These are phyloP conservation scores for Mycena kentingensis DNA, from an alignment of 768 basidiomycete species.

Conservation along the genomic window DNA sequence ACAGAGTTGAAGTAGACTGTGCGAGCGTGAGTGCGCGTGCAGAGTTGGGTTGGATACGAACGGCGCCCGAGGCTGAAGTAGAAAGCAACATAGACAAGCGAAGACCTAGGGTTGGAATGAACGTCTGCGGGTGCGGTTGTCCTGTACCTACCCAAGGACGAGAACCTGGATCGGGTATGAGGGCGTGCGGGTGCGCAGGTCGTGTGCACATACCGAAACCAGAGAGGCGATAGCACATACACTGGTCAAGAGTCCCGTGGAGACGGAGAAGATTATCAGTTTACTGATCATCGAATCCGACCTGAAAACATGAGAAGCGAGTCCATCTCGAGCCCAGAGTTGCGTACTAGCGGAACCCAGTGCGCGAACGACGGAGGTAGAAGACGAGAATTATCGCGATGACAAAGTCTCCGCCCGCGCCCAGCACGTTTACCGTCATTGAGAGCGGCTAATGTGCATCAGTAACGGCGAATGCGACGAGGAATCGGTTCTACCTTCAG, in stretches of 20 bases:
- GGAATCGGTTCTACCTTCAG: conserved; percentile 42
- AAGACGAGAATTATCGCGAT: conserved; percentile 53
- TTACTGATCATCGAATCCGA: conserved; percentile 50
- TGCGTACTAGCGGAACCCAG: conserved; percentile 52
- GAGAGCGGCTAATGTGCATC: conserved; percentile 45
- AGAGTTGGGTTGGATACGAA: conserved; percentile 29
- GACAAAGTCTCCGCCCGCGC: conserved; percentile 49
- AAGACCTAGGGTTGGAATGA: no score
- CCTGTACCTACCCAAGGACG: no score
- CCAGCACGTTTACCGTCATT: conserved; percentile 56
- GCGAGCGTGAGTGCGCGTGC: neutral
- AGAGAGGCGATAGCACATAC: conserved; percentile 47
- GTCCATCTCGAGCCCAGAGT: neutral
- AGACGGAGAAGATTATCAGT: conserved; percentile 42
- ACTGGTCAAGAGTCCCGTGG: conserved; percentile 44
- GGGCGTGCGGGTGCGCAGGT: no score
- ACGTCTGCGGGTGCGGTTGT: no score
- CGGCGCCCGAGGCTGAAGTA: conserved; percentile 57
- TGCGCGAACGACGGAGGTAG: conserved; percentile 52
- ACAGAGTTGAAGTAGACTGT: conserved; percentile 59
- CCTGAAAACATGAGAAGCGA: conserved; percentile 24
- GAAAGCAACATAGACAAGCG: conserved; percentile 60
- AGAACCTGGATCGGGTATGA: no score
- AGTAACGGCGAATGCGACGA: conserved; percentile 7
- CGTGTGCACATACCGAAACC: conserved; percentile 41